Conservation (phyloP, 371 early-diverging fungal genomes). For the Rhizopus stolonifer region DNA sequence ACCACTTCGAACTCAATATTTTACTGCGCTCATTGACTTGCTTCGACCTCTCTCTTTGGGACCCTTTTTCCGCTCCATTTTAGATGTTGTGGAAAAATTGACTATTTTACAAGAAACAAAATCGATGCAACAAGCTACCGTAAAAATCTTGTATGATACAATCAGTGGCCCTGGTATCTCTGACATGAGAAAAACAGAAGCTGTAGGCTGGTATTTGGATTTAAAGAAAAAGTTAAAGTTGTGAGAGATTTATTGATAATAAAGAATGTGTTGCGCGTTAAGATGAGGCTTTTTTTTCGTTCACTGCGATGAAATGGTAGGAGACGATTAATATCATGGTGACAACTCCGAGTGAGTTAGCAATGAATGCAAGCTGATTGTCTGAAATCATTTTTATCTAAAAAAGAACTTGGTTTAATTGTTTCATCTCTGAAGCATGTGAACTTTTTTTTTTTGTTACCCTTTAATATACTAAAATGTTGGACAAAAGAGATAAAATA, state of each 20-base stretch:
- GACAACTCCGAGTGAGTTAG: conserved; percentile 55
- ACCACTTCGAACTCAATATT: conserved; percentile 30
- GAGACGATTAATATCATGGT: conserved; percentile 61
- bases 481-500: too few relatives aligned
- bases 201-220: conserved; percentile 51
- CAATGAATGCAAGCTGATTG: conserved; percentile 55
- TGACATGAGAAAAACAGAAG: conserved; percentile 49
- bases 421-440: too few relatives aligned
- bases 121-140: conserved; percentile 28
- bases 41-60: conserved; percentile 51
- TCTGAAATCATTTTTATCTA: conserved; percentile 48
- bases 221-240: conserved; percentile 31
- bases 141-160: conserved; percentile 49
- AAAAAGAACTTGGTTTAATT: too few relatives aligned
- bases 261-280: background rate
- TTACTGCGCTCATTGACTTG: conserved; percentile 37
- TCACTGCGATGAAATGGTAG: conserved; percentile 59
- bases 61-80: conserved; percentile 41
- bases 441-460: too few relatives aligned
- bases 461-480: too few relatives aligned
- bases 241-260: conserved; percentile 1
- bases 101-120: conserved; percentile 24
- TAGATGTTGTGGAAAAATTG: conserved; percentile 22
- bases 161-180: conserved; percentile 50
- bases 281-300: conserved; percentile 23